Percentiles rank a stretch among this genome's conserved stretches.
phyloP scores from a whole-genome alignment of 129 eudicot genomes.

The Arctium lappa region DNA sequence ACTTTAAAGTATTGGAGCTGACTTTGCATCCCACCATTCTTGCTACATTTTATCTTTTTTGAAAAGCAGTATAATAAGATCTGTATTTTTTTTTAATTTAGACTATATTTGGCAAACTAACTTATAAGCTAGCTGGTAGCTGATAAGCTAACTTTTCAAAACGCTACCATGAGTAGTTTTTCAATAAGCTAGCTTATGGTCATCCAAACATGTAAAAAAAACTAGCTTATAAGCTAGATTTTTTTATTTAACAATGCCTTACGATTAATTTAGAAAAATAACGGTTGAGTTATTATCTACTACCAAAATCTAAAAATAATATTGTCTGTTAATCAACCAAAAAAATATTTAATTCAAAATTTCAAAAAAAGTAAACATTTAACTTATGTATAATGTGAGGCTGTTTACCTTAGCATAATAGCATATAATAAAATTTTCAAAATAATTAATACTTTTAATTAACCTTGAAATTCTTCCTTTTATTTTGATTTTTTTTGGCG shows the following conservation, averaged over 20 bases:
- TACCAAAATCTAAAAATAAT: neutral
- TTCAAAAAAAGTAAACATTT: neutral
- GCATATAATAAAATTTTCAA: neutral
- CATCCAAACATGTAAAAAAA: too few species aligned
- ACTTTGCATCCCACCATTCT: neutral
- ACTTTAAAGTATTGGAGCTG: neutral
- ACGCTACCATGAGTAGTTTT: too few species aligned
- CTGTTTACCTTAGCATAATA: neutral
- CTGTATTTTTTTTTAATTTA: neutral
- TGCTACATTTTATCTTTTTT: neutral
- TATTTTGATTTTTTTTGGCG: neutral
- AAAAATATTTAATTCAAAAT: too few species aligned
- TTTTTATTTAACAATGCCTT: too few species aligned
- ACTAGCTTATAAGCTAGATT: too few species aligned
- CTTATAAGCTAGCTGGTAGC: too few species aligned
- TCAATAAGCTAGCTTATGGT: too few species aligned
- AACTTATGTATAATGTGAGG: neutral
- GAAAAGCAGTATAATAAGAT: neutral
- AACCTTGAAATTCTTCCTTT: neutral
- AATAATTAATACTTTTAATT: neutral
- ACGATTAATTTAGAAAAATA: neutral
- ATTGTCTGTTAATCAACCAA: neutral
- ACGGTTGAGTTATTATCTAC: neutral
- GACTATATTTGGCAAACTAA: too few species aligned
- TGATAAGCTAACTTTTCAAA: too few species aligned